A percentile compares a stretch with the other conserved stretches of the same genome.
Evolutionary conservation across 257 asterid species (phyloP).

Genomic region (Capsicum rhomboideum): DNA sequence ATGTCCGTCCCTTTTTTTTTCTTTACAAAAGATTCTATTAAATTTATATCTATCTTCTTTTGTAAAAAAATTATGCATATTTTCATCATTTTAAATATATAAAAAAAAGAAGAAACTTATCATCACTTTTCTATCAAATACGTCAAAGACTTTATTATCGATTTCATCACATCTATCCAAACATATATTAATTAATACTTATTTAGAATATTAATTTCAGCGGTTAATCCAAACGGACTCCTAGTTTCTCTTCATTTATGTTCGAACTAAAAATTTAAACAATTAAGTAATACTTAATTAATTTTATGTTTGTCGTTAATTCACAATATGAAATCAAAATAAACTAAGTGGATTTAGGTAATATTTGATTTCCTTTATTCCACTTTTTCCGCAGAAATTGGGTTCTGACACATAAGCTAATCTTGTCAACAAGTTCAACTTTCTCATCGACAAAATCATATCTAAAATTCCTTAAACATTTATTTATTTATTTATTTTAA

Average conservation of each 20-base stretch:
- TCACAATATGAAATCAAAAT: neutral
- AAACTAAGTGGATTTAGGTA: neutral
- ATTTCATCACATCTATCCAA: too few relatives aligned
- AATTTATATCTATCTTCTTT: too few relatives aligned
- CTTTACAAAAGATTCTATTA: too few relatives aligned
- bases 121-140: too few relatives aligned
- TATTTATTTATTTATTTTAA: too few relatives aligned
- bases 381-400: conserved; percentile 25
- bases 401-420: conserved; percentile 22
- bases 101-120: too few relatives aligned
- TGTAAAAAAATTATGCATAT: too few relatives aligned
- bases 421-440: neutral
- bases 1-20: too few relatives aligned
- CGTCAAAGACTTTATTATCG: too few relatives aligned
- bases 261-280: neutral
- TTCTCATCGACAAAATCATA: conserved; percentile 31
- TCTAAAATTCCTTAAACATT: conserved; percentile 1
- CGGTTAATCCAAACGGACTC: neutral
- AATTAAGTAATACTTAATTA: neutral
- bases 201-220: too few relatives aligned
- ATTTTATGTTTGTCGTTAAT: too few relatives aligned
- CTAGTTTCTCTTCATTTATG: neutral
- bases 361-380: neutral
- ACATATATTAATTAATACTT: neutral
- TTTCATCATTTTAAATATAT: too few relatives aligned